phyloP scores from a whole-genome alignment of 179 eudicot species.

The Beta macrorhiza region DNA sequence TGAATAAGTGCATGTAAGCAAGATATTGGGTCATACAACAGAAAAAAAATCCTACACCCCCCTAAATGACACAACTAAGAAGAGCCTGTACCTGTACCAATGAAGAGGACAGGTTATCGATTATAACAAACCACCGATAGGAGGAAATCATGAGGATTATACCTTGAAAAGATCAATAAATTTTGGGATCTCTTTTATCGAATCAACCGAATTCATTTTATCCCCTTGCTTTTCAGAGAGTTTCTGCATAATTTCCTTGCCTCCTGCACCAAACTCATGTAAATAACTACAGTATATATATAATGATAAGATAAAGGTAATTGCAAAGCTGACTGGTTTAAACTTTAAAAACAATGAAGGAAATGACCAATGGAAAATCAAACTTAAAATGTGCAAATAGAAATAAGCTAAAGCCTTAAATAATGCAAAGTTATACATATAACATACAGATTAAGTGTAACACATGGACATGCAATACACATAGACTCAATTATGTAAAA shows the following conservation, averaged over 20 bases:
- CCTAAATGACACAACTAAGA: background rate
- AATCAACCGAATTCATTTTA: slow-evolving; percentile 73
- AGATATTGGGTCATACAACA: background rate
- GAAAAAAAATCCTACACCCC: background rate
- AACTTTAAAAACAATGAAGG: no score
- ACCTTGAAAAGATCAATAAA: slow-evolving; percentile 69
- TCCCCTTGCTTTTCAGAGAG: slow-evolving; percentile 90
- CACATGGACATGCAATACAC: no score
- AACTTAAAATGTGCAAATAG: no score
- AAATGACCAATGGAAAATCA: no score
- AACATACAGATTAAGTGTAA: no score
- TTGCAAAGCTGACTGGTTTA: background rate
- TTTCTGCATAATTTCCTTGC: slow-evolving; percentile 77
- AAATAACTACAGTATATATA: background rate
- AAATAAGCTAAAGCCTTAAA: no score
- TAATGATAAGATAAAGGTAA: background rate
- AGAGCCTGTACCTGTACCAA: background rate
- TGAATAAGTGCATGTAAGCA: background rate
- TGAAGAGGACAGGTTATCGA: background rate
- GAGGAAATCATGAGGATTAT: slow-evolving; percentile 21
- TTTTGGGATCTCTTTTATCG: slow-evolving; percentile 76
- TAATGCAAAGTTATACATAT: no score
- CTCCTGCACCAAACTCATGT: slow-evolving; percentile 57
- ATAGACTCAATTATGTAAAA: no score
- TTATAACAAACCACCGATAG: background rate